Conservation (phyloP, 2,329 filamentous ascomycete genomes). For the Rosellinia necatrix region DNA sequence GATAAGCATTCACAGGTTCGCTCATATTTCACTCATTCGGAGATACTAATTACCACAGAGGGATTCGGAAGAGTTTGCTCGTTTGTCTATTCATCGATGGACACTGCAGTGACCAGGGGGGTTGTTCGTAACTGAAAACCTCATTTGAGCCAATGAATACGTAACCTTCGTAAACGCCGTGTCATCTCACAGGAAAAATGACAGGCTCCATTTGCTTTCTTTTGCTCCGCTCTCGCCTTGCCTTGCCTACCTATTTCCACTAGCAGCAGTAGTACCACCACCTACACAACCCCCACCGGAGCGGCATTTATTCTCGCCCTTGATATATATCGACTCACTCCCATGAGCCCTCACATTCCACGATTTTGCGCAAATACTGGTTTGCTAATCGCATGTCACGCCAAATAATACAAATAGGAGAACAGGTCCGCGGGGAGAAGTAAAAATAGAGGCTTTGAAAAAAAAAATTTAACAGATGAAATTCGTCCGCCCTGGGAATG, state of each 20-base stretch:
- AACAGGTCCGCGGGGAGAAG: slow-evolving; percentile 33
- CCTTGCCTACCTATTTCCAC: slow-evolving; percentile 23
- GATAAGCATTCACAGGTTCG: too few species aligned
- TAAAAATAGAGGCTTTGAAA: slow-evolving; percentile 24
- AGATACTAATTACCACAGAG: background rate
- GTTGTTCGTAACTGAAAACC: slow-evolving; percentile 30
- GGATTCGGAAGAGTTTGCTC: slow-evolving; percentile 20
- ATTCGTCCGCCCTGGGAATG: slow-evolving; percentile 32
- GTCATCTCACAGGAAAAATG: slow-evolving; percentile 24
- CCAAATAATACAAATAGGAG: slow-evolving; percentile 29
- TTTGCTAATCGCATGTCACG: slow-evolving; percentile 26
- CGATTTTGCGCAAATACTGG: slow-evolving; percentile 15
- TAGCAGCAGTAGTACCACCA: too few species aligned
- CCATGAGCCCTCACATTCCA: slow-evolving; percentile 21
- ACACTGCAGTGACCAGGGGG: slow-evolving; percentile 32
- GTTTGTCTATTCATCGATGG: slow-evolving; percentile 31
- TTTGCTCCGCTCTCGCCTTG: slow-evolving; percentile 23
- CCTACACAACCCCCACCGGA: background rate
- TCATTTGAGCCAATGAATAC: slow-evolving; percentile 34
- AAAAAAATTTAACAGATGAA: slow-evolving; percentile 38
- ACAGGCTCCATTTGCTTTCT: slow-evolving; percentile 27
- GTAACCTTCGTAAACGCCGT: slow-evolving; percentile 39
- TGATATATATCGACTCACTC: slow-evolving; percentile 27
- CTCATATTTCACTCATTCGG: background rate
- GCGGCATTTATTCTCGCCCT: slow-evolving; percentile 4